These are phyloP conservation scores for Chrysanthemum lavandulifolium DNA, from an alignment of 129 eudicot species.

Conservation along the genomic window DNA sequence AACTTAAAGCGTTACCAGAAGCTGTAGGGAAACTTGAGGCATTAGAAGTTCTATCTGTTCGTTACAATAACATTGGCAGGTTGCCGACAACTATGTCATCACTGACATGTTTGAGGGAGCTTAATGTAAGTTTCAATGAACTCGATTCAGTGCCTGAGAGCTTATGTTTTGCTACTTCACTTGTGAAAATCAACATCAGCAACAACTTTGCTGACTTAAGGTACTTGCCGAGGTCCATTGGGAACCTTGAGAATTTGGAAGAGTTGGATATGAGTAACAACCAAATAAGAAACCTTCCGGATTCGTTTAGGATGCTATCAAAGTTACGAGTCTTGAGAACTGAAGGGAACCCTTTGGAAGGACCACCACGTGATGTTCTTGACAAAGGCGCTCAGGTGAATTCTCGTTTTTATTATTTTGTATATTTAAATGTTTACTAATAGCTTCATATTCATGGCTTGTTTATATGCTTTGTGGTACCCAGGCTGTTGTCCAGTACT, in stretches of 20 bases:
- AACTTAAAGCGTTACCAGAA: constrained; percentile 90
- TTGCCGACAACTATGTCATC: constrained; percentile 93
- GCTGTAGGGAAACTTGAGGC: constrained; percentile 72
- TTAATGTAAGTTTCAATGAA: constrained; percentile 88
- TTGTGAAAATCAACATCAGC: constrained; percentile 81
- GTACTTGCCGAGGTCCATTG: constrained; percentile 83
- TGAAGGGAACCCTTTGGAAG: constrained; percentile 86
- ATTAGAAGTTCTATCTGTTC: constrained; percentile 63
- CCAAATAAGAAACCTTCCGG: constrained; percentile 81
- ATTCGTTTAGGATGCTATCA: constrained; percentile 71
- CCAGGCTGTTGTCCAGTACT: constrained; percentile 84
- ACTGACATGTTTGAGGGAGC: constrained; percentile 61
- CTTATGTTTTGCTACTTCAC: constrained; percentile 86
- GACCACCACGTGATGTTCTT: constrained; percentile 61
- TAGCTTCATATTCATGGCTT: constrained; percentile 11
- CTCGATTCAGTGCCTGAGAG: constrained; percentile 84
- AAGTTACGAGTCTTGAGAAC: constrained; percentile 55
- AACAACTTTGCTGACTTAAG: constrained; percentile 92
- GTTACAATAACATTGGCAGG: constrained; percentile 73
- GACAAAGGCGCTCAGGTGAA: constrained; percentile 76
- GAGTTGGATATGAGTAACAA: constrained; percentile 82
- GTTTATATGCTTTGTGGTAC: constrained; percentile 15
- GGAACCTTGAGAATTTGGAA: constrained; percentile 92
- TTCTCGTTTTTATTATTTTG: not conserved
- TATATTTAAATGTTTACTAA: not conserved